Evolutionary conservation across 2,329 filamentous ascomycete genomes (phyloP), one percentile per base, ranked within the genome.

Genomic region (Chaetomiaceae sp.): DNA sequence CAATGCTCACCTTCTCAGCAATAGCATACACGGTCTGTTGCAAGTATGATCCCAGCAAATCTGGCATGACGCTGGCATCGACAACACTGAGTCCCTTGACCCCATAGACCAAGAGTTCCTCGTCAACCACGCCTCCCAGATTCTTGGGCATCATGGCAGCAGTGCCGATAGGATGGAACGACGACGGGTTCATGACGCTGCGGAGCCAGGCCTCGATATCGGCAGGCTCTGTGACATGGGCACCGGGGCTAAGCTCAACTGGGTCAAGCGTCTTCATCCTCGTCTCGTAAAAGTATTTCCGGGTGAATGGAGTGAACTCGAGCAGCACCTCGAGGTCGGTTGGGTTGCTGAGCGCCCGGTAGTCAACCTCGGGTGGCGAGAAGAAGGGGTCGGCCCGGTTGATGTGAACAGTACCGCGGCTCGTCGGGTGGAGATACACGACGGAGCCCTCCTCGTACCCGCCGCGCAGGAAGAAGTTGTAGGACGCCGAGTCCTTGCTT

Each of bases 301-400:
- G 66, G 8, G 68, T 66, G 53, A 69, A 69, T 13, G 66, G 68
- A 2, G 69, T 62, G 16, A 69, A 66, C 46, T 63, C 60, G 21
- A 64, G 64, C 25, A 77, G 70, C 8, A 69, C 70, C 56, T 75
- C 74, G 33, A 77, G 61, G 55, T 82, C 79, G 38, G 77, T 68
- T 9, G 77, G 74, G 56, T 79, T 68, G 23, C 70, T 73, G 50
- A 68, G 59, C 13, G 64, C 58, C 31, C 65, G 61, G 47, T 67
- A 68, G 58, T 74, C 69, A 19, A 73, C 61, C n/a, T 64, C 44
- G 0, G 69, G 69, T 13, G 59, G 59, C 13, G 65, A 58, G 16
- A 61, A 65, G 75, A 52, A 59, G 49, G 67, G 66, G 56, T 72
- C 62, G 0, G 59, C 62, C 1, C 62, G 61, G 55, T 68, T 63